These are phyloP conservation scores for Ganoderma boninense DNA, from an alignment of 1,284 basidiomycete species.

Conservation along the genomic window DNA sequence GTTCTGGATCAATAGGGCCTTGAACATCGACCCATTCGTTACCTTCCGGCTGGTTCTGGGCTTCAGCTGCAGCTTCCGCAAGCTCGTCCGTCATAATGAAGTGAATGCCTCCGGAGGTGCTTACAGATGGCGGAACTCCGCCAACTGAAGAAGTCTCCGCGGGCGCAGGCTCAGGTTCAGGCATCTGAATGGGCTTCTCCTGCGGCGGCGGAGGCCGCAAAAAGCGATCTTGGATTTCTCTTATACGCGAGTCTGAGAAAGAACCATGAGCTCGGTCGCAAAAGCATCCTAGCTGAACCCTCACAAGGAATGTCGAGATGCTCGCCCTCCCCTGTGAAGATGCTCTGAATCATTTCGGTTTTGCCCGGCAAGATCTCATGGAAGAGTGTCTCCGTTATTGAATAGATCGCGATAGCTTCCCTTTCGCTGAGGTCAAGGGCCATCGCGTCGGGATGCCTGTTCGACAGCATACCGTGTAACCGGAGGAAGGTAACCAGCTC, in stretches of 20 bases:
- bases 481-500: constrained; percentile 72
- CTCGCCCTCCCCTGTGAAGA: constrained; percentile 64
- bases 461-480: constrained; percentile 64
- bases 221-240: constrained; percentile 61
- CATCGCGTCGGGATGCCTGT: constrained; percentile 53
- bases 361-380: constrained; percentile 60
- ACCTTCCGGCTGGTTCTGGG: constrained; percentile 56
- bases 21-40: constrained; percentile 27
- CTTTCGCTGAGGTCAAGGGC: constrained; percentile 55
- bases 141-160: constrained; percentile 42
- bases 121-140: constrained; percentile 47
- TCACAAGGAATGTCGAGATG: constrained; percentile 68
- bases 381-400: constrained; percentile 60
- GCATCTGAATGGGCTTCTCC: constrained; percentile 36
- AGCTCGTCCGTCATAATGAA: constrained; percentile 84
- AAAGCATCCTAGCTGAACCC: constrained; percentile 33
- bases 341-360: constrained; percentile 57
- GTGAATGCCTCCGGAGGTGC: constrained; percentile 64
- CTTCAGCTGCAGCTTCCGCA: constrained; percentile 51
- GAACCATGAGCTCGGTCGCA: neutral
- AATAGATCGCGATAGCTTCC: constrained; percentile 63
- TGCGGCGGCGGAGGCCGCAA: constrained; percentile 54
- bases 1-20: constrained; percentile 28
- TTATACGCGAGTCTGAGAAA: constrained; percentile 61
- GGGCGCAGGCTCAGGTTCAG: constrained; percentile 27